phyloP scores from a whole-genome alignment of 495 filamentous ascomycete species.

The Penicillium salamii region DNA sequence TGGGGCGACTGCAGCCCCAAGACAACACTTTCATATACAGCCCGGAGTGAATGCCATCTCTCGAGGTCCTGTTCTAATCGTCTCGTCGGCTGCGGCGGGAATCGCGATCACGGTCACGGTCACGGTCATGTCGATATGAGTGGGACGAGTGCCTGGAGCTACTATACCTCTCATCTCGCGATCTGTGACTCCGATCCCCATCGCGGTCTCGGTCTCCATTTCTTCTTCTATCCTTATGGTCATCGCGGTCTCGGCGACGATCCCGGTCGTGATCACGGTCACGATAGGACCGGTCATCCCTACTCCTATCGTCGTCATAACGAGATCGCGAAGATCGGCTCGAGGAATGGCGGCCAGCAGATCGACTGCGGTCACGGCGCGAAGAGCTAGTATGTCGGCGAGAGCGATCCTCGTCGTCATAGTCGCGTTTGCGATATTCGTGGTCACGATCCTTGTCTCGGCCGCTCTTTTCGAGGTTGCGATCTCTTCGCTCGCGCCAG shows the following conservation, averaged over 20 bases:
- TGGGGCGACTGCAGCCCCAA: neutral
- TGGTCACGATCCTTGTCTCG: constrained; percentile 35
- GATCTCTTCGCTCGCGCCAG: constrained; percentile 49
- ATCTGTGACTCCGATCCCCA: constrained; percentile 23
- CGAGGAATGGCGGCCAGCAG: constrained; percentile 32
- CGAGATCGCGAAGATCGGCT: constrained; percentile 31
- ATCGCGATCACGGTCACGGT: constrained; percentile 32
- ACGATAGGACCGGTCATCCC: constrained; percentile 32
- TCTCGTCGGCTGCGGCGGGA: constrained; percentile 33
- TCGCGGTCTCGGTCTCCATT: constrained; percentile 35
- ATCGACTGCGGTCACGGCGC: constrained; percentile 35
- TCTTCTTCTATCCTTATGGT: constrained; percentile 28
- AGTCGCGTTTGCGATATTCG: constrained; percentile 28
- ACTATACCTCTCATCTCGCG: constrained; percentile 35
- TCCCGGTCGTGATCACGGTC: constrained; percentile 30
- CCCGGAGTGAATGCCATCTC: no score
- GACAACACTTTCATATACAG: constrained; percentile 9
- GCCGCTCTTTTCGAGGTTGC: constrained; percentile 48
- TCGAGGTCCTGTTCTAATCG: constrained; percentile 16
- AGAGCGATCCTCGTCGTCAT: constrained; percentile 29
- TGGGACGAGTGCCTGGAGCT: constrained; percentile 36
- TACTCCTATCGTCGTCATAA: constrained; percentile 29
- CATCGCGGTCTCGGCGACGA: constrained; percentile 26
- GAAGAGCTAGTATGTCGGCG: constrained; percentile 32
- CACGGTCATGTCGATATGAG: constrained; percentile 29